A percentile compares a stretch with the other conserved stretches of the same genome.
phyloP scores from a whole-genome alignment of 1,284 basidiomycete species.

The Tremellales sp. region DNA sequence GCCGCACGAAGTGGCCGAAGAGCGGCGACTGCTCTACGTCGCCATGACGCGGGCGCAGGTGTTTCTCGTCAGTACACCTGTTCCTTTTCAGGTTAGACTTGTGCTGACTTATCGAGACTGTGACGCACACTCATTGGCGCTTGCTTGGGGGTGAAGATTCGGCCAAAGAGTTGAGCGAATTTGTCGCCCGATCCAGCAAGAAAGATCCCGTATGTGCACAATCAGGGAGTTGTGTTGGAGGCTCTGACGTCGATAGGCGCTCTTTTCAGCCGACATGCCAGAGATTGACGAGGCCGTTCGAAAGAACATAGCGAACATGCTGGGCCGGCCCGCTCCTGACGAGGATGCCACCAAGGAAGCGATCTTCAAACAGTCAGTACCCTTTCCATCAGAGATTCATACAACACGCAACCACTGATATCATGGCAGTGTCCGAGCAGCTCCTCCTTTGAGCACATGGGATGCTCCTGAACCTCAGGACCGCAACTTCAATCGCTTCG shows the following conservation, averaged over 20 bases:
- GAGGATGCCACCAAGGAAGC: constrained; percentile 32
- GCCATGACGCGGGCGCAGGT: constrained; percentile 83
- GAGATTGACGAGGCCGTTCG: constrained; percentile 30
- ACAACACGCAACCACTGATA: not conserved
- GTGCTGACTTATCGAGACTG: constrained; percentile 23
- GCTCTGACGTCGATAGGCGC: constrained; percentile 14
- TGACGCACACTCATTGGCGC: constrained; percentile 37
- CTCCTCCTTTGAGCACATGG: constrained; percentile 42
- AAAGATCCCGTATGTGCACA: constrained; percentile 15
- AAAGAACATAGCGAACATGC: constrained; percentile 27
- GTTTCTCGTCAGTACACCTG: constrained; percentile 53
- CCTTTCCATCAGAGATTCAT: not conserved
- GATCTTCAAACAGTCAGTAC: constrained; percentile 40
- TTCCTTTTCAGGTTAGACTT: not conserved
- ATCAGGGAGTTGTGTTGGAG: not conserved
- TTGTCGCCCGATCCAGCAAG: constrained; percentile 26
- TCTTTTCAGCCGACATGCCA: constrained; percentile 27
- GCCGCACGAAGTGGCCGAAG: constrained; percentile 70
- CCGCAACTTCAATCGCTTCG: constrained; percentile 33
- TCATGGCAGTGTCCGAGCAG: constrained; percentile 30
- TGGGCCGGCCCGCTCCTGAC: constrained; percentile 25
- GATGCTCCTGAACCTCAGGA: constrained; percentile 35
- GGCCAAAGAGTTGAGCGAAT: constrained; percentile 41
- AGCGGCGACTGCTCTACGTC: constrained; percentile 80
- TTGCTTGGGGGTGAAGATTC: constrained; percentile 44